Conservation (phyloP, 768 basidiomycete genomes). For the Mrakia blollopis region DNA sequence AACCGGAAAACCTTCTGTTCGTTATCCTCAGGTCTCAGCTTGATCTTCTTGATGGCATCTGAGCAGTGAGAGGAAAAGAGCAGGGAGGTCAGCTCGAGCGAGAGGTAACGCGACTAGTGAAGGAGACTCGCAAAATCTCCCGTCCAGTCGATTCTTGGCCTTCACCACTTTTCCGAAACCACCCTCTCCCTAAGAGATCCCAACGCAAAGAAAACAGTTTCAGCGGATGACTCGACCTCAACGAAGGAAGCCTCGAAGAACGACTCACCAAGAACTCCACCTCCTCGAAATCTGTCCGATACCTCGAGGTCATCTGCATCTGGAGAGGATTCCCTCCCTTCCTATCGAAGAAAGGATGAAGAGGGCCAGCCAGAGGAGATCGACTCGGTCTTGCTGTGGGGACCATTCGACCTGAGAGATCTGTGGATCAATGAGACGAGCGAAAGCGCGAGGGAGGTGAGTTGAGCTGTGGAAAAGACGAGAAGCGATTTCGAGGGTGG, state of each 20-base stretch:
- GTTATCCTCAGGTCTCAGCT: constrained; percentile 67
- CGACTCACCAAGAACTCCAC: constrained; percentile 66
- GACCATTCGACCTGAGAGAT: constrained; percentile 38
- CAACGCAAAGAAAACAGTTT: neutral
- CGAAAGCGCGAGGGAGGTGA: neutral
- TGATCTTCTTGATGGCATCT: constrained; percentile 75
- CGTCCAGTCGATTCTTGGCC: constrained; percentile 81
- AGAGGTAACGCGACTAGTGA: neutral
- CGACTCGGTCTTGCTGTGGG: constrained; percentile 24
- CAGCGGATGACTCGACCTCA: too few relatives aligned
- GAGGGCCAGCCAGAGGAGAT: neutral
- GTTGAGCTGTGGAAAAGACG: too few relatives aligned
- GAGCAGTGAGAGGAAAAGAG: neutral
- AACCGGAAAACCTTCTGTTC: constrained; percentile 86
- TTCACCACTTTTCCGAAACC: constrained; percentile 93
- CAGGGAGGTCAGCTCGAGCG: neutral
- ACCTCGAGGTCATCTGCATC: constrained; percentile 59
- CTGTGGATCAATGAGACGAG: constrained; percentile 49
- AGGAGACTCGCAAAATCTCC: constrained; percentile 65
- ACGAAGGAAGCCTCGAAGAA: neutral
- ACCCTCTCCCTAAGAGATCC: constrained; percentile 71
- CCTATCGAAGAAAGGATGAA: constrained; percentile 23
- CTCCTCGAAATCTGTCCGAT: constrained; percentile 93
- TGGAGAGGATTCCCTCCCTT: constrained; percentile 34
- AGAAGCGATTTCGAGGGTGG: too few relatives aligned